Evolutionary conservation across 2,329 filamentous ascomycete species (phyloP), one percentile per base, ranked within the genome.

Genomic region (Penicillium sp.): DNA sequence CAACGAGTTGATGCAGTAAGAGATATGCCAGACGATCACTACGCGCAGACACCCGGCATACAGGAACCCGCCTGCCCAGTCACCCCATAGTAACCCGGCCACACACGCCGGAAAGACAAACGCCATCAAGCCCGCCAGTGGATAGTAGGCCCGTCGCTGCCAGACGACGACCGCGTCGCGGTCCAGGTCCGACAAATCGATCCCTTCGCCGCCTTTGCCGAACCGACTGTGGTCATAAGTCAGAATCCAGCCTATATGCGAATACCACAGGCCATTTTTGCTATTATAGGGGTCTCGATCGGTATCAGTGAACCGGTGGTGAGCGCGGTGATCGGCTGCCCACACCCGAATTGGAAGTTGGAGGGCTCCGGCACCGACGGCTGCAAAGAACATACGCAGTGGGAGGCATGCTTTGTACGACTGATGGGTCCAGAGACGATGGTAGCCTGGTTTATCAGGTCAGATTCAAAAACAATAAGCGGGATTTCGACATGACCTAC

Each of bases 271-370:
- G 2, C 54, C 54, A 8, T 16, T 36, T 2, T 16, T 24, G 4
- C 43, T 39, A 27, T 56, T 52, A 24, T 56, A 56, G n/a, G 54
- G 54, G 47, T 56, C 54, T 7, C 11, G 16, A 3, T 56, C 38
- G 2, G 48, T 56, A 29, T 56, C 54, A n/a, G 39, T 44, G 29
- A 44, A 56, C 7, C 48, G 44, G 36, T 56, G 54, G 39, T 56
- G 54, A 9, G 48, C 43, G 4, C 54, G n/a, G 43, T 56, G 54
- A 31, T 27, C 10, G 7, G 16, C 16, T 2, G 16, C 48, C 54
- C 54, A 56, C 54, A 43, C 42, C 14, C 16, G 18, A n/a, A 56
- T 56, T 5, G 54, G 48, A 11, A 43, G 14, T 40, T 56, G 54
- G 11, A 39, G 8, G 16, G 9, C 11, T 7, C 39, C 54, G 8